Evolutionary conservation across 2,329 filamentous ascomycete genomes (phyloP).

Genomic region (Penicillium polonicum): DNA sequence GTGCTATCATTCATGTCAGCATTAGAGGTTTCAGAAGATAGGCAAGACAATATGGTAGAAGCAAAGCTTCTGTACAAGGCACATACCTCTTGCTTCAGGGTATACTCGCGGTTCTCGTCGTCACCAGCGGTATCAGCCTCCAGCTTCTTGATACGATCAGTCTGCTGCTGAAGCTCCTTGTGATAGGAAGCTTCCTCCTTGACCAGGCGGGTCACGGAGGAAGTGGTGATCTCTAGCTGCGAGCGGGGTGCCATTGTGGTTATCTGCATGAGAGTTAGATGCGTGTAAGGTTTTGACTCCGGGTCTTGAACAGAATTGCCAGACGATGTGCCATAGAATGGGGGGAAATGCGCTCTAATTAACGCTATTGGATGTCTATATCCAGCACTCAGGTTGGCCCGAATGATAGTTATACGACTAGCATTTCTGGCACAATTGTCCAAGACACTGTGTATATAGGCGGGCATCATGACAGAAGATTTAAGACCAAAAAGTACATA

Average conservation of each 20-base stretch:
- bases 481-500: background rate
- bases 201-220: constrained; percentile 76
- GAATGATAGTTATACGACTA: background rate
- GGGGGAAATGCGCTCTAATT: background rate
- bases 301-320: background rate
- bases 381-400: background rate
- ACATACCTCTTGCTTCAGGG: constrained; percentile 81
- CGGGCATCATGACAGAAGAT: background rate
- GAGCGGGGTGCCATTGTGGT: constrained; percentile 71
- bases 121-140: constrained; percentile 64
- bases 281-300: too few relatives aligned
- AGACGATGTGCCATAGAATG: background rate
- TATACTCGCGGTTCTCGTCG: constrained; percentile 76
- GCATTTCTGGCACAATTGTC: background rate
- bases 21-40: constrained; percentile 1
- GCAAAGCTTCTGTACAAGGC: background rate
- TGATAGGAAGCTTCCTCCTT: constrained; percentile 92
- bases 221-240: constrained; percentile 79
- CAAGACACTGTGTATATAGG: background rate
- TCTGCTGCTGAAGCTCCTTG: constrained; percentile 75
- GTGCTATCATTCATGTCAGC: constrained; percentile 52
- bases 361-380: background rate
- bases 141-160: constrained; percentile 68
- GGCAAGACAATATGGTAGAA: background rate
- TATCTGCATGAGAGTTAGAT: constrained; percentile 14